phyloP scores from a whole-genome alignment of 2,329 filamentous ascomycete genomes.

The Ophiostoma ulmi region DNA sequence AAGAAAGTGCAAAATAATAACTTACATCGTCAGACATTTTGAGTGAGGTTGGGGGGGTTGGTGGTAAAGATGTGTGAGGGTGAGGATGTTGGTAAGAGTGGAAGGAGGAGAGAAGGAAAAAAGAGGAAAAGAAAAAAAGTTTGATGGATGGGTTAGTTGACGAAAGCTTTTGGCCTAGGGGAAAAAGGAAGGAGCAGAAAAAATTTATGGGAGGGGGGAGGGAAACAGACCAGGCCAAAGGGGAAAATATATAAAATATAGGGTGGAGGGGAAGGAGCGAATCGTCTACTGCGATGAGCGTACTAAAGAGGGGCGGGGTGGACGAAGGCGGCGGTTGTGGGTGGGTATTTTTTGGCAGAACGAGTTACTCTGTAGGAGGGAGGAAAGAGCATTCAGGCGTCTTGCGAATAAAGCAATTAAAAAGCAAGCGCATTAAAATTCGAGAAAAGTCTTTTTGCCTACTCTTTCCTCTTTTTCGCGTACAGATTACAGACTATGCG shows the following conservation, averaged over 20 bases:
- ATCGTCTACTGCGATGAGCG: neutral
- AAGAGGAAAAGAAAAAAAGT: constrained; percentile 24
- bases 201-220: constrained; percentile 25
- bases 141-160: constrained; percentile 21
- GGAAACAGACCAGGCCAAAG: constrained; percentile 22
- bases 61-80: constrained; percentile 29
- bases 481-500: neutral
- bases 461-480: neutral
- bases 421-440: neutral
- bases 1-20: constrained; percentile 25
- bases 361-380: neutral
- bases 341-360: constrained; percentile 20
- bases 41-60: constrained; percentile 38
- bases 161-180: constrained; percentile 23
- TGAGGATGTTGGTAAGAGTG: constrained; percentile 32
- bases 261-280: constrained; percentile 26
- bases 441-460: constrained; percentile 10
- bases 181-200: constrained; percentile 27
- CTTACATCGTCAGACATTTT: constrained; percentile 57
- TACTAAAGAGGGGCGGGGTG: constrained; percentile 18
- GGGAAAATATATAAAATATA: constrained; percentile 22
- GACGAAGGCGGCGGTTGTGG: constrained; percentile 23
- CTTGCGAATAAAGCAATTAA: constrained; percentile 11
- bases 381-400: neutral
- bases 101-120: neutral